These are phyloP conservation scores for Cadophora sp. DNA, from an alignment of 2,329 filamentous ascomycete genomes.

Conservation along the genomic window DNA sequence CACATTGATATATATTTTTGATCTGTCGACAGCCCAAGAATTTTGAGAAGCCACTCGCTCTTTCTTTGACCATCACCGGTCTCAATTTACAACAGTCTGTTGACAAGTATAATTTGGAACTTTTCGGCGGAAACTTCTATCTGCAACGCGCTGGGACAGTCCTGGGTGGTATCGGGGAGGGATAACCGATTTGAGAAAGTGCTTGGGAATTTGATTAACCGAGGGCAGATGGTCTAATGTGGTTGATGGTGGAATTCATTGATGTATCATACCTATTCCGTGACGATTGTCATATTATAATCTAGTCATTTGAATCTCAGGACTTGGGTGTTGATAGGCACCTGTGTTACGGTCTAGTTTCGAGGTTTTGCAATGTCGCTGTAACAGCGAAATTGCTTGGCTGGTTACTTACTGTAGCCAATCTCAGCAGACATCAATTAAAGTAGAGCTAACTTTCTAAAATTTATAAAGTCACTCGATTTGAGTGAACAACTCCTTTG, in stretches of 20 bases:
- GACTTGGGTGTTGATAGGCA: no score
- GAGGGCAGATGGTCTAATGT: no score
- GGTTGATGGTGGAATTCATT: no score
- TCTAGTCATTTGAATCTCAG: neutral
- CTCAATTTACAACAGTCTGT: conserved; percentile 14
- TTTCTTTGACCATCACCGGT: neutral
- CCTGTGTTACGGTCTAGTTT: no score
- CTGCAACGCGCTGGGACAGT: neutral
- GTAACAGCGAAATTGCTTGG: no score
- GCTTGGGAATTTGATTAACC: neutral
- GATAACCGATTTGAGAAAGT: neutral
- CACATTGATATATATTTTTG: conserved; percentile 12
- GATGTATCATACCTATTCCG: neutral
- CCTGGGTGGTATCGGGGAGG: neutral
- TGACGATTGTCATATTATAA: neutral
- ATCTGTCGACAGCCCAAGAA: conserved; percentile 7
- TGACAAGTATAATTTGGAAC: conserved; percentile 9
- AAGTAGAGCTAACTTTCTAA: neutral
- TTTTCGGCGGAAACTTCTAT: conserved; percentile 8
- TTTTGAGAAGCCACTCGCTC: neutral
- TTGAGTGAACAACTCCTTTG: neutral
- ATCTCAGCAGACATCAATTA: no score
- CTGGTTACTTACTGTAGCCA: no score
- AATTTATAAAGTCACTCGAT: neutral
- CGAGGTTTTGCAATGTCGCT: no score